phyloP scores from a whole-genome alignment of 1,139 yeast species.

The Kazachstania sp. region DNA sequence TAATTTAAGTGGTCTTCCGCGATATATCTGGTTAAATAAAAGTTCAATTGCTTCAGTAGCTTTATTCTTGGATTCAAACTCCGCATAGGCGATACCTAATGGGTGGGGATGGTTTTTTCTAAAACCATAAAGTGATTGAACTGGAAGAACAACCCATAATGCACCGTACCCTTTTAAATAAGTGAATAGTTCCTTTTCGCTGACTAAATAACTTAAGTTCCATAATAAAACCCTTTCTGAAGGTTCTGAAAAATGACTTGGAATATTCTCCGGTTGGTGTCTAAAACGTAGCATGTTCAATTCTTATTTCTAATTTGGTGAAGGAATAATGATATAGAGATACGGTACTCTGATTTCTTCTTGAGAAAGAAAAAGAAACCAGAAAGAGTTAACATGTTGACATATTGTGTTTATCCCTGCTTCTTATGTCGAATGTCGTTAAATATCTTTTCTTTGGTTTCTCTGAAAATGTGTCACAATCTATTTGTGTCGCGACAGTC shows the following conservation, averaged over 20 bases:
- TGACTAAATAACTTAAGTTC: slow-evolving; percentile 45
- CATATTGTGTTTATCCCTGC: no score
- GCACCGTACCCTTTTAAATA: slow-evolving; percentile 35
- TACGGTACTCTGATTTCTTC: no score
- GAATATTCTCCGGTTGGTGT: slow-evolving; percentile 4
- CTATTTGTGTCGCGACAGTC: no score
- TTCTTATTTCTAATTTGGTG: no score
- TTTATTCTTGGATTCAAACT: slow-evolving; percentile 41
- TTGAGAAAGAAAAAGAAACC: no score
- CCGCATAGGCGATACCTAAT: slow-evolving; percentile 60
- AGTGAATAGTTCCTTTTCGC: slow-evolving; percentile 43
- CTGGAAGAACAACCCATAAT: slow-evolving; percentile 43
- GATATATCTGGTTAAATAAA: slow-evolving; percentile 37
- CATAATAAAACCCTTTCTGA: slow-evolving; percentile 39
- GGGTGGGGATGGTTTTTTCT: slow-evolving; percentile 38
- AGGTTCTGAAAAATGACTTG: slow-evolving; percentile 1
- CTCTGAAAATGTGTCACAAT: no score
- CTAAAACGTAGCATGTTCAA: slow-evolving; percentile 5
- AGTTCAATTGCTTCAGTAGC: slow-evolving; percentile 41
- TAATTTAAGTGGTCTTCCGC: slow-evolving; percentile 35
- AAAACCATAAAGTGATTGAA: slow-evolving; percentile 43
- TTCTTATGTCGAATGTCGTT: no score
- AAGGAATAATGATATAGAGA: no score
- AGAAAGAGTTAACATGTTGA: no score
- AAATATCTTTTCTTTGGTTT: no score